Evolutionary conservation across 2,329 filamentous ascomycete genomes (phyloP).

Genomic region (Polytolypa hystricis): DNA sequence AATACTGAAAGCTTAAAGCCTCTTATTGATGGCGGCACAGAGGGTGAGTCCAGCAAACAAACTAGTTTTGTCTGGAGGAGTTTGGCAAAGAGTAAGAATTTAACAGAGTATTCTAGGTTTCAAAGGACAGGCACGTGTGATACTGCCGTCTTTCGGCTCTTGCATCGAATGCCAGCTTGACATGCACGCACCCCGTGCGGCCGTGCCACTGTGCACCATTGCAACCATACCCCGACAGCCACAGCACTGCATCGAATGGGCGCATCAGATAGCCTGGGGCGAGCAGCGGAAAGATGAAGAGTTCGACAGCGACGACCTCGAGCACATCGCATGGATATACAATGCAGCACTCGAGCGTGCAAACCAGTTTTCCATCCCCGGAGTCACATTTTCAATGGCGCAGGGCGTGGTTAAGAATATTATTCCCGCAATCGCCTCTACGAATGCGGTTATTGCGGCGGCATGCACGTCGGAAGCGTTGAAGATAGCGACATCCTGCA

Average conservation of each 20-base stretch:
- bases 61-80: not conserved
- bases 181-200: conserved; percentile 96
- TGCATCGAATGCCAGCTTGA: conserved; percentile 98
- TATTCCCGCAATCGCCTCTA: conserved; percentile 94
- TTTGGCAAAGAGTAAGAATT: not conserved
- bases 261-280: conserved; percentile 96
- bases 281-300: conserved; percentile 68
- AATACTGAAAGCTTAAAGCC: conserved; percentile 82
- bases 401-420: conserved; percentile 99
- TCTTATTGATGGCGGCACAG: conserved; percentile 89
- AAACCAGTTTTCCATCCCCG: conserved; percentile 76
- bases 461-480: conserved; percentile 94
- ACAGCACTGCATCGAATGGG: conserved; percentile 98
- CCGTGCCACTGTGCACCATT: conserved; percentile 90
- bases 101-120: conserved; percentile 49
- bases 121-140: conserved; percentile 90
- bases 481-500: conserved; percentile 77
- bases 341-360: conserved; percentile 72
- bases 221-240: conserved; percentile 94
- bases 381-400: conserved; percentile 89
- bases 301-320: conserved; percentile 90
- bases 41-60: conserved; percentile 42
- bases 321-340: conserved; percentile 96
- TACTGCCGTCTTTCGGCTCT: conserved; percentile 82
- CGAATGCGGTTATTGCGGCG: conserved; percentile 91